A percentile compares a stretch with the other conserved stretches of the same genome.
Evolutionary conservation across 169 alveolate species (phyloP).

Genomic region (Miamiensis avidus): DNA sequence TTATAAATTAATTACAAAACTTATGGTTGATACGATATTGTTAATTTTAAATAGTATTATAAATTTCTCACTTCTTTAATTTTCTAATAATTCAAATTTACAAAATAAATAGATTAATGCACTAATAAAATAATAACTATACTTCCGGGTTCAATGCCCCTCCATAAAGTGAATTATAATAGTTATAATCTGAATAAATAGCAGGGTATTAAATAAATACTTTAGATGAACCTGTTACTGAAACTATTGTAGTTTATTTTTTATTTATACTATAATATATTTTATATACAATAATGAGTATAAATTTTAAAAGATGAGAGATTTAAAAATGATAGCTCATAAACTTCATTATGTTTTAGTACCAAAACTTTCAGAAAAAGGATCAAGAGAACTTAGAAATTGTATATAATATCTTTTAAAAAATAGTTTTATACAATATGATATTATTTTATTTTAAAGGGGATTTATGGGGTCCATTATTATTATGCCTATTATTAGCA

Average conservation of each 20-base stretch:
- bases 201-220: constrained; percentile 38
- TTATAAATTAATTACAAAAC: no score
- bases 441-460: constrained; percentile 44
- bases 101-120: no score
- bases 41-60: no score
- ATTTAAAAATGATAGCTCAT: constrained; percentile 64
- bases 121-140: no score
- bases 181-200: no score
- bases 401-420: constrained; percentile 31
- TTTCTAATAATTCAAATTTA: no score
- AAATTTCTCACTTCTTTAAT: no score
- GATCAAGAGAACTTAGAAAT: constrained; percentile 65
- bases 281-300: no score
- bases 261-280: no score
- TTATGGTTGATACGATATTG: no score
- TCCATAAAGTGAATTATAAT: no score
- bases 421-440: not conserved
- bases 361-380: constrained; percentile 62
- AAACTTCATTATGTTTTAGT: constrained; percentile 76
- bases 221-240: constrained; percentile 77
- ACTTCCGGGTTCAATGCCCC: no score
- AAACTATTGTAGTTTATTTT: constrained; percentile 63
- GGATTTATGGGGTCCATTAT: constrained; percentile 89
- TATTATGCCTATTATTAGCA: constrained; percentile 72
- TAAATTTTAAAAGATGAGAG: constrained; percentile 56